phyloP scores from a whole-genome alignment of 129 eudicot genomes.

The Ambrosia artemisiifolia region DNA sequence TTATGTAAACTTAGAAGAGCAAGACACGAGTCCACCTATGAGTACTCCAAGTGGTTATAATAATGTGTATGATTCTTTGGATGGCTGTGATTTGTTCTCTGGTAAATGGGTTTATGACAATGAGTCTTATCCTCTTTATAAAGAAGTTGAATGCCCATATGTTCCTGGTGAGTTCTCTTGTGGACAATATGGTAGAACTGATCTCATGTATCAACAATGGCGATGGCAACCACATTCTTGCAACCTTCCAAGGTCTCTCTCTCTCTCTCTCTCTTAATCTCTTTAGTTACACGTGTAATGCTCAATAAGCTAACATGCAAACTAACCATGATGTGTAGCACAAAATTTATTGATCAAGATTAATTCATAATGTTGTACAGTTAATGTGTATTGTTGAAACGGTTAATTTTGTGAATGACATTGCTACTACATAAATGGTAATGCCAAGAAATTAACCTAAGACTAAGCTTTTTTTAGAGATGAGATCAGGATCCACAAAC shows the following conservation, averaged over 20 bases:
- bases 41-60: no score
- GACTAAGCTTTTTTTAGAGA: no score
- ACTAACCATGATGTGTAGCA: neutral
- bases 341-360: neutral
- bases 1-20: conserved; percentile 14
- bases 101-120: conserved; percentile 68
- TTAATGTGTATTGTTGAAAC: no score
- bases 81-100: conserved; percentile 53
- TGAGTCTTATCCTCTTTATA: conserved; percentile 49
- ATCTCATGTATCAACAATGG: conserved; percentile 54
- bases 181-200: conserved; percentile 45
- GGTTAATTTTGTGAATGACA: no score
- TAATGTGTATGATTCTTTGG: conserved; percentile 2
- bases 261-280: conserved; percentile 14
- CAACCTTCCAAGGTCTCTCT: conserved; percentile 50
- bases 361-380: no score
- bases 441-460: no score
- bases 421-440: no score
- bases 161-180: conserved; percentile 63
- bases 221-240: conserved; percentile 69
- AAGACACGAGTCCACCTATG: neutral
- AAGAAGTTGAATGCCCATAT: conserved; percentile 46
- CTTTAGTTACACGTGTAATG: neutral
- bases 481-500: no score
- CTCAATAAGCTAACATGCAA: neutral